Conservation (phyloP, 2,329 filamentous ascomycete species). For the Teratosphaeria nubilosa region DNA sequence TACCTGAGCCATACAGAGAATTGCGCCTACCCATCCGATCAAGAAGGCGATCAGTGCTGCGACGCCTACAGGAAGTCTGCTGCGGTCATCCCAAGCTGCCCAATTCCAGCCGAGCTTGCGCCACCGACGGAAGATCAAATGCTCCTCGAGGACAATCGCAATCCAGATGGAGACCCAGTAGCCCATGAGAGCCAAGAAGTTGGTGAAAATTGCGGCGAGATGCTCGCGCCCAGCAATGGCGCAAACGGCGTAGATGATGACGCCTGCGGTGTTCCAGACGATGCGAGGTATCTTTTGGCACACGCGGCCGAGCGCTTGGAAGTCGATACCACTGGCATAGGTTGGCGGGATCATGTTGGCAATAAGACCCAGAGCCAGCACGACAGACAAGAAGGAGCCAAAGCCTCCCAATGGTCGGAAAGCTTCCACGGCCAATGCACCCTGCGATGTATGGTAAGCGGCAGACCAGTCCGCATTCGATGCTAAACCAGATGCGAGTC, state of each 20-base stretch:
- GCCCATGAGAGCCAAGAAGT: constrained; percentile 60
- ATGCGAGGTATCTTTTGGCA: constrained; percentile 50
- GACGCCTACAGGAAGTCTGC: constrained; percentile 51
- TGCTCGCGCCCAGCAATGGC: constrained; percentile 52
- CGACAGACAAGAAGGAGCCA: constrained; percentile 56
- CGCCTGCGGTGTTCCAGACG: constrained; percentile 53
- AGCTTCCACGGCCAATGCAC: constrained; percentile 54
- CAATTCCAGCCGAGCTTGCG: constrained; percentile 45
- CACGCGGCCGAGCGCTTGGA: constrained; percentile 54
- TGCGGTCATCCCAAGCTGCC: constrained; percentile 49
- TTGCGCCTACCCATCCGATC: constrained; percentile 54
- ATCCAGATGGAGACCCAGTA: constrained; percentile 61
- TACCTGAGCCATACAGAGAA: constrained; percentile 59
- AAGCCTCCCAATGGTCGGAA: constrained; percentile 51
- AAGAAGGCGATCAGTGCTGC: constrained; percentile 53
- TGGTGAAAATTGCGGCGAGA: constrained; percentile 55
- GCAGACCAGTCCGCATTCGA: constrained; percentile 44
- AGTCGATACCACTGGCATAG: constrained; percentile 57
- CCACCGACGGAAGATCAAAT: constrained; percentile 49
- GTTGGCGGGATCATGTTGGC: constrained; percentile 57
- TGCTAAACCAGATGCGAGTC: constrained; percentile 49
- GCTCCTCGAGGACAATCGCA: constrained; percentile 51
- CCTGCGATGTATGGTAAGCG: constrained; percentile 49
- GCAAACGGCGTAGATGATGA: constrained; percentile 54
- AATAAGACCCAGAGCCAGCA: constrained; percentile 54